Base-by-base conservation (phyloP, 495 filamentous ascomycete genomes). In the Penicillium goetzii region DNA sequence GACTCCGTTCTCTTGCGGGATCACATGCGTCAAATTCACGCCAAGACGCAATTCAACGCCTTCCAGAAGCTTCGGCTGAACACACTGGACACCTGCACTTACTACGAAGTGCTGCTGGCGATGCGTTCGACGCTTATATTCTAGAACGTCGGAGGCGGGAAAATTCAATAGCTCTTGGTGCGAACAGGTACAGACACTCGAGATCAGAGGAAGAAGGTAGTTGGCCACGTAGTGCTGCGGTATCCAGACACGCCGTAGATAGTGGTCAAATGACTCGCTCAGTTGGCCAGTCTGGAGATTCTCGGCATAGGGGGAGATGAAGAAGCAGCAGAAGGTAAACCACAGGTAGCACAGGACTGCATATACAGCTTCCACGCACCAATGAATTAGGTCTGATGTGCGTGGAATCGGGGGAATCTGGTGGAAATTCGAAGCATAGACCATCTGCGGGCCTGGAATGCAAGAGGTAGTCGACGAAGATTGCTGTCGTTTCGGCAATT, bases 191-290 rank as follows among this genome's bases (percentile, higher is more conserved):
- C 76, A 73, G 4, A 85, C 81, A 19, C 78, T 79, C 9, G 81
- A 80, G 41, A 86, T 78, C 14, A 85, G 68, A 4, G 84, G 84
- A 5, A 86, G 74, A 12, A 86, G 69, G 60, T 85, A 86, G 30
- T 72, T 64, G 7, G 55, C 68, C 41, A 73, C 69, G 55, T 80
- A 82, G 33, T 76, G 74, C 4, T 60, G 60, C 0, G 84, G 81
- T 9, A 86, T 53, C n/a, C 62, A 52, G 12, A 85, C 82, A 5
- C 85, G 72, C 6, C 66, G 34, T 15, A 84, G 63, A 59, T 85
- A 86, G 11, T 71, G 41, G 17, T 66, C 64, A 1, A 85, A 57
- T 1, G 79, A 74, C 61, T 86, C 84, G 23, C 56, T 63, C 12
- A 49, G 28, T 3, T 30, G 30, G 4, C 40, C 52, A 12, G 30